Evolutionary conservation across 2,329 filamentous ascomycete genomes (phyloP), one percentile per base, ranked within the genome.

Genomic region (Aureobasidium sp.): DNA sequence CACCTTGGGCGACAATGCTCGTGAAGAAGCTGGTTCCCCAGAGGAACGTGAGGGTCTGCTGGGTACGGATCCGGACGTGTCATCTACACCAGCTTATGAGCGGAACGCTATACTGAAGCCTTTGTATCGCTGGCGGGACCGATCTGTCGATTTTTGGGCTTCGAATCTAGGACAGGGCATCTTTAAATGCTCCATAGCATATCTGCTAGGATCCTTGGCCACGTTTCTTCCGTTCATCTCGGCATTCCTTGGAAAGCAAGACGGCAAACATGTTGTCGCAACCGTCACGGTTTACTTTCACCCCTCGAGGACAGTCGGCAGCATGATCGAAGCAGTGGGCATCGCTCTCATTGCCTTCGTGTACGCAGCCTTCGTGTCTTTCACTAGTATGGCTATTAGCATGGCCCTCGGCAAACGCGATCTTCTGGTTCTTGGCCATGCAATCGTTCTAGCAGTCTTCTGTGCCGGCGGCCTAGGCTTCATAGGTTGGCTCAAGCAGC

Each of bases 221-320:
- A 97, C 92, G 0, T 94, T 96, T 69, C 86, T 90, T 65, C 84
- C 87, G 2, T 82, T 83, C 2, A 80, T 96, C 62, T 87, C 91
- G 17, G 77, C 81, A 8, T 84, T 92, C 62, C 79, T 97, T 17
- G 93, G 93, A 12, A 82, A 87, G 66, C 88, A 92, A 71, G 92
- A 96, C 75, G 91, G 91, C 56, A 97, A 97, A 72, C 93, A 97
- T 75, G 87, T 96, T 71, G 91, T 96, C 57, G 92, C 92, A 36
- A 97, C 93, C 2, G 85, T 97, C 63, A 95, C 91, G 0, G 92
- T 97, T 12, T 97, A 96, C 71, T 97, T 97, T 70, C 92, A 97
- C 73, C 92, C 93, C 5, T 90, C 91, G 6, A 82, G 93, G 63
- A 90, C 90, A 20, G 84, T 87, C 29, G 93, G 93, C 0, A 94